Evolutionary conservation across 2,329 filamentous ascomycete genomes (phyloP), one percentile per base, ranked within the genome.

Genomic region (Penicillium sp.): DNA sequence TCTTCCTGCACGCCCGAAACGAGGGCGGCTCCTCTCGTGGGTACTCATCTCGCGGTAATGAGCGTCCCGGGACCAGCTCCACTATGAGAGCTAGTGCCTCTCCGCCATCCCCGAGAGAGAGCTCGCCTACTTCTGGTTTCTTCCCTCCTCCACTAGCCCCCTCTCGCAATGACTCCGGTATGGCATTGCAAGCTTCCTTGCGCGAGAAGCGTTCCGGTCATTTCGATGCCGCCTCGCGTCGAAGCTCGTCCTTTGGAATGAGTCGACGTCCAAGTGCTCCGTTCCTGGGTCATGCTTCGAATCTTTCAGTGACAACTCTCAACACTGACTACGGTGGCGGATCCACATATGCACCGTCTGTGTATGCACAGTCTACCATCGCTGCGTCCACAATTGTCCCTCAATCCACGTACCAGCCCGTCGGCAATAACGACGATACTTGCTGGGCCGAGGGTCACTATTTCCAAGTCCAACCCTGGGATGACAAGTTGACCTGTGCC

Each of bases 151-250:
- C 89, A 4, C 82, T 83, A 3, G 93, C 90, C 3, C 88, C 90
- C 0, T 84, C 91, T 6, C 84, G 91, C 16, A 95, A 88, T 66
- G 94, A 99, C 69, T 97, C 93, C 5, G 93, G 91, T 2, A 95
- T 94, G 72, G 89, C 90, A 35, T 79, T 96, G 53, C 87, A 92
- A 59, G 86, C 89, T 18, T 96, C 90, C 5, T 79, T 99, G 54
- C 86, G 91, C 32, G 94, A 97, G 75, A 99, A 97, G 78, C 85
- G 93, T 49, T 97, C 94, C 3, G 92, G 90, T 1, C 91, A 97
- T 70, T 96, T 97, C 63, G 89, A 94, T 66, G 85, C 88, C 54
- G 75, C 79, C 61, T 88, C 88, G n/a, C 85, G 92, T 56, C 85
- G 93, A 61, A 97, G 92, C 76, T 96, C 92, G n/a, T 96, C 92